Conservation (phyloP, 768 basidiomycete genomes). For the Sporobolomyces roseus region DNA sequence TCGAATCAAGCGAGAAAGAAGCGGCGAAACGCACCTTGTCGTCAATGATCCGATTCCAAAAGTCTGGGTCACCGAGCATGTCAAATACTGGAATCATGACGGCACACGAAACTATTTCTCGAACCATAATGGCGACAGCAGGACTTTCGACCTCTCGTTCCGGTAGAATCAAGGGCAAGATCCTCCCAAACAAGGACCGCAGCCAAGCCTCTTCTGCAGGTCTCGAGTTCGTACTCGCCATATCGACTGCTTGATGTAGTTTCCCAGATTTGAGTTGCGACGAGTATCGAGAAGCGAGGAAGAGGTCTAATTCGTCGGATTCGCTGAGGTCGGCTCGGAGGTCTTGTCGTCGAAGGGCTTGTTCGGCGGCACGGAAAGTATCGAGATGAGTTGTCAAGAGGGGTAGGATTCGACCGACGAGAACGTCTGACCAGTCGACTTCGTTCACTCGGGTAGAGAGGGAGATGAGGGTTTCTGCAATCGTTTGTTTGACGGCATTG, state of each 20-base stretch:
- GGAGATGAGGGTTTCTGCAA: constrained; percentile 64
- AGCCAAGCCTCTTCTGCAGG: constrained; percentile 88
- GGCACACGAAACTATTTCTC: constrained; percentile 78
- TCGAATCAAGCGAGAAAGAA: neutral
- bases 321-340: constrained; percentile 81
- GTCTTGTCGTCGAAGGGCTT: constrained; percentile 70
- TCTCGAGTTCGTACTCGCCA: constrained; percentile 80
- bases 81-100: constrained; percentile 84
- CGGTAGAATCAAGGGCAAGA: constrained; percentile 70
- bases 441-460: constrained; percentile 58
- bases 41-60: constrained; percentile 91
- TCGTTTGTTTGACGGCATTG: constrained; percentile 67
- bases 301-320: constrained; percentile 81
- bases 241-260: constrained; percentile 80
- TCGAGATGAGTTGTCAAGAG: constrained; percentile 35
- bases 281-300: constrained; percentile 77
- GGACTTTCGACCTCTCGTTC: constrained; percentile 68
- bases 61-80: constrained; percentile 90
- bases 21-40: constrained; percentile 61
- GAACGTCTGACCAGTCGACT: constrained; percentile 48
- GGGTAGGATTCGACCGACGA: constrained; percentile 32
- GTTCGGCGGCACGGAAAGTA: constrained; percentile 27
- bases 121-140: constrained; percentile 65
- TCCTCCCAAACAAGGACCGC: constrained; percentile 62
- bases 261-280: constrained; percentile 52